phyloP scores from a whole-genome alignment of 305 asterid species.

The Solanum hybrid region DNA sequence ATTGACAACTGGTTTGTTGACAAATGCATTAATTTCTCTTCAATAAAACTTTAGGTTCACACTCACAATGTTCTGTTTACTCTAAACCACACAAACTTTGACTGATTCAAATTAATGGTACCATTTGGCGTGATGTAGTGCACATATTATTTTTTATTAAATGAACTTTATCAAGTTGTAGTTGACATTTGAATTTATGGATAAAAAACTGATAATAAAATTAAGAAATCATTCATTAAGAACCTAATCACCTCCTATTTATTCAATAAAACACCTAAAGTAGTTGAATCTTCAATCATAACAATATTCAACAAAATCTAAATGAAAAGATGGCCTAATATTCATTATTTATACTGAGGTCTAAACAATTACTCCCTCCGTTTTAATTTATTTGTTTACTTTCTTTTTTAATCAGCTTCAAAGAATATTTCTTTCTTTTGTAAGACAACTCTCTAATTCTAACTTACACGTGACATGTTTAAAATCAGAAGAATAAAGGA shows the following conservation, averaged over 20 bases:
- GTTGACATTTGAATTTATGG: neutral
- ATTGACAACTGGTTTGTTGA: neutral
- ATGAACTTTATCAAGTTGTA: neutral
- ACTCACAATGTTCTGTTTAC: neutral
- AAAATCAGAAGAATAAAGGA: neutral
- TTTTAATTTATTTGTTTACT: neutral
- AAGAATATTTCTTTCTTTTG: no score
- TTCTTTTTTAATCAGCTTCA: no score
- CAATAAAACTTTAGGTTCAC: neutral
- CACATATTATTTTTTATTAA: neutral
- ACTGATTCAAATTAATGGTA: neutral
- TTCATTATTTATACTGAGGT: neutral
- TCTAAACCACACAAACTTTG: neutral
- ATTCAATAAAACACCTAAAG: neutral
- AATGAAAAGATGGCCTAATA: neutral
- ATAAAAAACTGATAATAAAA: neutral
- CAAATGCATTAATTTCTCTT: neutral
- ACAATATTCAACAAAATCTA: neutral
- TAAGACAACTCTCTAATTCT: neutral
- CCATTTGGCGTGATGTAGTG: neutral
- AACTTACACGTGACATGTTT: neutral
- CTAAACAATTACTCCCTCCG: neutral
- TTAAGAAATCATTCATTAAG: neutral
- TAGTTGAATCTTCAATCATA: neutral
- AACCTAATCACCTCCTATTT: neutral